Percentiles rank a stretch among this genome's conserved stretches.
phyloP scores from a whole-genome alignment of 192 early-diverging fungal species.

The Dissophora globulifera region DNA sequence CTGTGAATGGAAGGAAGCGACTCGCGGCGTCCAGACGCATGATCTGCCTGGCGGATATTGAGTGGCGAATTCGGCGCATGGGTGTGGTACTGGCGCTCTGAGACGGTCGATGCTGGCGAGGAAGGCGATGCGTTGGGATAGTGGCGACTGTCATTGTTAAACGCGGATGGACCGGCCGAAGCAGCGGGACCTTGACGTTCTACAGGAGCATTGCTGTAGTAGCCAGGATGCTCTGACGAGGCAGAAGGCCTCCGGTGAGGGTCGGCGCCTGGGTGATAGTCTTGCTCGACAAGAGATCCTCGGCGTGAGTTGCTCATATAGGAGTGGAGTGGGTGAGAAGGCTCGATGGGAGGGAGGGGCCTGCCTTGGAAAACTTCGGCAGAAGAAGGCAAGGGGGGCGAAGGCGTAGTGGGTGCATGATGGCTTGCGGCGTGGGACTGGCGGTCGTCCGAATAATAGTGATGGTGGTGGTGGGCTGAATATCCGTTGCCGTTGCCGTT shows the following conservation, averaged over 20 bases:
- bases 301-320: conserved; percentile 49
- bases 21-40: conserved; percentile 28
- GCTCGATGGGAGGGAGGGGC: conserved; percentile 40
- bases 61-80: conserved; percentile 14
- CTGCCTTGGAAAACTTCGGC: conserved; percentile 32
- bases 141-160: conserved; percentile 14
- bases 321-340: conserved; percentile 40
- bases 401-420: conserved; percentile 18
- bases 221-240: neutral
- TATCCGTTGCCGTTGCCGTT: neutral
- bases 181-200: too few species aligned
- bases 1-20: conserved; percentile 47
- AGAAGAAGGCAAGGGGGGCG: conserved; percentile 33
- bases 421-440: neutral
- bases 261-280: conserved; percentile 16
- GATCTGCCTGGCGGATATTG: conserved; percentile 16
- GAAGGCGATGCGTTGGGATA: conserved; percentile 10
- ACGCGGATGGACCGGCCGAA: neutral
- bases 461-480: neutral
- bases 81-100: neutral
- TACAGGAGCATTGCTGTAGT: conserved; percentile 11
- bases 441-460: neutral
- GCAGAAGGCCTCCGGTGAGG: conserved; percentile 25
- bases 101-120: neutral
- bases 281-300: conserved; percentile 30